Evolutionary conservation across 2,329 filamentous ascomycete species (phyloP).

Genomic region (Talaromyces sp.): DNA sequence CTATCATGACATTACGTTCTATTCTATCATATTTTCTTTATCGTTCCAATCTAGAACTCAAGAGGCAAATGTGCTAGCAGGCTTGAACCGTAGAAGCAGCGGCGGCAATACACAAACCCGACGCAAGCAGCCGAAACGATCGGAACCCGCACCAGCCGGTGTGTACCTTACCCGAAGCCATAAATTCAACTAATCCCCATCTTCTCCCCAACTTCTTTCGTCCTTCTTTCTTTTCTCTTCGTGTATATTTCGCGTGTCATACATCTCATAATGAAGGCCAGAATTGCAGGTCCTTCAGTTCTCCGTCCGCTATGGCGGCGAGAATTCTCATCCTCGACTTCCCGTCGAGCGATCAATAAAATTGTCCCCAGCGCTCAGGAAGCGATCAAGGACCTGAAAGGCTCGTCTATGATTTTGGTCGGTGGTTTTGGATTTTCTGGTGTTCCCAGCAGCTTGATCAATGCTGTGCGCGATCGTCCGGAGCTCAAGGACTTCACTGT

Average conservation of each 20-base stretch:
- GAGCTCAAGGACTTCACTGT: constrained; percentile 63
- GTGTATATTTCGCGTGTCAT: not conserved
- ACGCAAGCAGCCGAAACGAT: constrained; percentile 3
- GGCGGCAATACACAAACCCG: not conserved
- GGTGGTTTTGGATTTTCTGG: constrained; percentile 78
- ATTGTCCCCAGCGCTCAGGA: constrained; percentile 66
- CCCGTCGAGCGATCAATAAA: constrained; percentile 69
- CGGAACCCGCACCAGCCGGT: constrained; percentile 10
- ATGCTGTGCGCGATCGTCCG: constrained; percentile 61
- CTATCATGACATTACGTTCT: not conserved
- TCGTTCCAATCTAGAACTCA: too few species aligned
- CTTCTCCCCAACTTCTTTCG: not conserved
- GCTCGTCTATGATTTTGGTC: constrained; percentile 67
- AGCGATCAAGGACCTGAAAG: constrained; percentile 68
- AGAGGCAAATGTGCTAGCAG: not conserved
- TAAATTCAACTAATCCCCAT: not conserved
- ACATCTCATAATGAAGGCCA: constrained; percentile 22
- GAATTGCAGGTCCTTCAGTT: constrained; percentile 26
- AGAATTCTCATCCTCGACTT: constrained; percentile 63
- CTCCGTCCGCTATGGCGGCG: constrained; percentile 43
- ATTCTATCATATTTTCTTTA: not conserved
- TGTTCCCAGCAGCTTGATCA: constrained; percentile 48
- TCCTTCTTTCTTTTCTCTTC: constrained; percentile 4
- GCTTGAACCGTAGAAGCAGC: not conserved
- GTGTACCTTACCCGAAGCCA: constrained; percentile 12